Percentiles rank a stretch among this genome's conserved stretches.
Conservation (phyloP, 805 yeast species). For the Yarrowia hollandica region DNA sequence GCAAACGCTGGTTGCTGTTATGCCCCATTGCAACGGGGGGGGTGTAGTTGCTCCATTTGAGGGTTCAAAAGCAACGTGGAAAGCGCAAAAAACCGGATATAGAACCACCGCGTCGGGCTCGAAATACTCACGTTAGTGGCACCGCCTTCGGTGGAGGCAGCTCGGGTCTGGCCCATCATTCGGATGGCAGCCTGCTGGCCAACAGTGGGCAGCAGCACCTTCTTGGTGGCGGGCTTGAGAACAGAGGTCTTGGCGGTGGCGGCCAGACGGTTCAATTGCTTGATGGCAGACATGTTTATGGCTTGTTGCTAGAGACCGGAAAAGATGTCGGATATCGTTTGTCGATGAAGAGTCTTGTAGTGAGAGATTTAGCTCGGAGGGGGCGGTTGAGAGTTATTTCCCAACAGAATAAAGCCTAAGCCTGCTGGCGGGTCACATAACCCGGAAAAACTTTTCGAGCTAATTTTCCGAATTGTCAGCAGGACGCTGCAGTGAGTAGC, state of each 20-base stretch:
- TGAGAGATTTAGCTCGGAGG: slow-evolving; percentile 29
- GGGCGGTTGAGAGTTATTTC: slow-evolving; percentile 29
- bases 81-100: too few species aligned
- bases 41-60: too few species aligned
- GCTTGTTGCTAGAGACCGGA: slow-evolving; percentile 5
- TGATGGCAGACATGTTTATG: slow-evolving; percentile 30
- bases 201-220: slow-evolving; percentile 32
- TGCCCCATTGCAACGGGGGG: too few species aligned
- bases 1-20: too few species aligned
- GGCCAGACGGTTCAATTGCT: slow-evolving; percentile 32
- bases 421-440: slow-evolving; percentile 28
- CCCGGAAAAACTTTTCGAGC: slow-evolving; percentile 29
- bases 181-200: slow-evolving; percentile 40
- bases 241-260: slow-evolving; percentile 30
- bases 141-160: slow-evolving; percentile 40
- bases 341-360: slow-evolving; percentile 26
- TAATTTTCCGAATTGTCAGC: slow-evolving; percentile 13
- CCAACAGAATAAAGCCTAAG: slow-evolving; percentile 28
- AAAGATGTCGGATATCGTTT: slow-evolving; percentile 12
- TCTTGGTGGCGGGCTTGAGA: slow-evolving; percentile 31
- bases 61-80: too few species aligned
- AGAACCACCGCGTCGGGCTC: too few species aligned
- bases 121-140: slow-evolving; percentile 39
- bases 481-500: background rate
- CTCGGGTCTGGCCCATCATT: slow-evolving; percentile 36